Conservation (phyloP, 768 basidiomycete genomes). For the Termitomyces sp. region DNA sequence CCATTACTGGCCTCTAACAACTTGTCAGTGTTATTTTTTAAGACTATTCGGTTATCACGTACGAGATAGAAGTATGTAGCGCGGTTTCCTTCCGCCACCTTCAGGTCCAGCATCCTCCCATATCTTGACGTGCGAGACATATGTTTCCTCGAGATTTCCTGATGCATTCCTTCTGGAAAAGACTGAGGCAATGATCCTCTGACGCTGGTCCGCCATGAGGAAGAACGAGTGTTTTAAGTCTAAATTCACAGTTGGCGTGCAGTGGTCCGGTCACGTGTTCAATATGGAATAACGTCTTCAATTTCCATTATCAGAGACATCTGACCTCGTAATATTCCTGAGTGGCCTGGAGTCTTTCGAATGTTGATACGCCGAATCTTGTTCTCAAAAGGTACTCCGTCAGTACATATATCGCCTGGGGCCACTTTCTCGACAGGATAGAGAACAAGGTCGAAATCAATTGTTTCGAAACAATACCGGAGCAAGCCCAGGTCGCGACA, state of each 20-base stretch:
- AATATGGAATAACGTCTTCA: too few relatives aligned
- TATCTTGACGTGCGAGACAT: constrained; percentile 88
- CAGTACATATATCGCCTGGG: too few relatives aligned
- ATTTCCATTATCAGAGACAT: neutral
- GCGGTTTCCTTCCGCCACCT: constrained; percentile 70
- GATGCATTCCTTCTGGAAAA: constrained; percentile 68
- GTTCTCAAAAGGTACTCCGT: neutral
- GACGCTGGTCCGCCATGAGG: constrained; percentile 44
- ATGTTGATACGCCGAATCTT: neutral
- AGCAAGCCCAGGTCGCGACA: neutral
- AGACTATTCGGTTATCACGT: constrained; percentile 30
- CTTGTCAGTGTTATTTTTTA: constrained; percentile 4
- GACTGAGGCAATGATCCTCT: constrained; percentile 77
- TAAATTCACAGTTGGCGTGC: neutral
- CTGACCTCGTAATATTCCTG: neutral
- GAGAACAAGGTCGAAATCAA: neutral
- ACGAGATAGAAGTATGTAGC: constrained; percentile 91
- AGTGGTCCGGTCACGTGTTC: too few relatives aligned
- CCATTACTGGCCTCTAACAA: constrained; percentile 53
- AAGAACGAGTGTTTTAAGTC: neutral
- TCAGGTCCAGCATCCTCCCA: constrained; percentile 80
- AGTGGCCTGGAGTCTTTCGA: neutral
- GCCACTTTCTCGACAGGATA: neutral
- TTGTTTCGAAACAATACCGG: neutral
- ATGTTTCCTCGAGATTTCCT: constrained; percentile 66